These are phyloP conservation scores for Skeletonema potamos DNA, from an alignment of 108 stramenopile genomes.

Conservation along the genomic window DNA sequence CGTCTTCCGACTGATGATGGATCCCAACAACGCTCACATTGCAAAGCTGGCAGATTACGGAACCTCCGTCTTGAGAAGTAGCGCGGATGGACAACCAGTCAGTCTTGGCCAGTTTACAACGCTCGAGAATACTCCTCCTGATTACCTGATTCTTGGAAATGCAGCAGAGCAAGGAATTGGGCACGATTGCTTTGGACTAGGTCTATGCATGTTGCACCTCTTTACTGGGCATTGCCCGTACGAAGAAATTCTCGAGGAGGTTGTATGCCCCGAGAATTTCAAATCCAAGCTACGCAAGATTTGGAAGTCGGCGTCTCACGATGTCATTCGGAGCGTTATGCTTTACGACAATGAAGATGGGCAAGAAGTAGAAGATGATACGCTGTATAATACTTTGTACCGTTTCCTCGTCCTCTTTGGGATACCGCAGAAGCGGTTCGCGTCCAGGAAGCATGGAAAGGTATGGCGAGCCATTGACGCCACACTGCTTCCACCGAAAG, in stretches of 20 bases:
- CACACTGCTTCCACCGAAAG: conserved; percentile 13
- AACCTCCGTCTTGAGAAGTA: conserved; percentile 85
- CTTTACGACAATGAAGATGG: conserved; percentile 77
- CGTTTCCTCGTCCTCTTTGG: conserved; percentile 92
- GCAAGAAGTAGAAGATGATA: conserved; percentile 76
- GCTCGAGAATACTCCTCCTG: conserved; percentile 95
- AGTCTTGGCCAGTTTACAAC: conserved; percentile 94
- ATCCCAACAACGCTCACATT: conserved; percentile 54
- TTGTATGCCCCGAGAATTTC: conserved; percentile 73
- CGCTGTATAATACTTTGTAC: conserved; percentile 93
- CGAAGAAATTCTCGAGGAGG: conserved; percentile 94
- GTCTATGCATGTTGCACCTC: conserved; percentile 94
- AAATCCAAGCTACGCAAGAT: conserved; percentile 64
- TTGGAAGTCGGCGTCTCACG: conserved; percentile 79
- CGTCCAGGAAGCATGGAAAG: conserved; percentile 38
- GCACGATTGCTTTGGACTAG: conserved; percentile 92
- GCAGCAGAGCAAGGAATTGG: conserved; percentile 85
- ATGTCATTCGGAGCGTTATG: conserved; percentile 74
- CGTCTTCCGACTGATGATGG: conserved; percentile 67
- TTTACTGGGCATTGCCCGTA: conserved; percentile 96
- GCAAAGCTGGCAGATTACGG: conserved; percentile 99
- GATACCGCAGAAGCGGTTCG: conserved; percentile 59
- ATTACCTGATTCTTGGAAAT: conserved; percentile 91
- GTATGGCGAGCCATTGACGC: conserved; percentile 74
- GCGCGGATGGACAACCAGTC: conserved; percentile 79